These are phyloP conservation scores for Aureobasidium sp. DNA, from an alignment of 2,329 filamentous ascomycete species.

Conservation along the genomic window DNA sequence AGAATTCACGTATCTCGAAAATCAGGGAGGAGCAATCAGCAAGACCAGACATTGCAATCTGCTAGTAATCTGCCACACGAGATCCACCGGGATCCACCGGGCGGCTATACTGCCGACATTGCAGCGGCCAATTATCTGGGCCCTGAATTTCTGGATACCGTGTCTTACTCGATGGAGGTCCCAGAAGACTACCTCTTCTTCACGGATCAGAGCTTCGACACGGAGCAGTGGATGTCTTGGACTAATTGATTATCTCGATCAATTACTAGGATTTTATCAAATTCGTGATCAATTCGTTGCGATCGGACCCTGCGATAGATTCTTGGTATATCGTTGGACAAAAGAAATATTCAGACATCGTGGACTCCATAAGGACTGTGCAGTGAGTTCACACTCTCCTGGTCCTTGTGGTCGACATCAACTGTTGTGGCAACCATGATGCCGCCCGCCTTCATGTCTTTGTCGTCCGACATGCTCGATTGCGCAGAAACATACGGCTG, in stretches of 20 bases:
- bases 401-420: conserved; percentile 3
- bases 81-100: not conserved
- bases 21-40: not conserved
- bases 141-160: not conserved
- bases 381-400: not conserved
- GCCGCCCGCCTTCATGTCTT: not conserved
- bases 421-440: conserved; percentile 10
- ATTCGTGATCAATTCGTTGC: not conserved
- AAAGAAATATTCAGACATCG: not conserved
- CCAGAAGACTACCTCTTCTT: conserved; percentile 5
- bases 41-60: not conserved
- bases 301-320: not conserved
- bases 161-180: conserved; percentile 3
- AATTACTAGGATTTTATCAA: not conserved
- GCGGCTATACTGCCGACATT: not conserved
- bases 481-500: conserved; percentile 1
- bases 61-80: not conserved
- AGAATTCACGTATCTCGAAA: conserved; percentile 4
- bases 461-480: conserved; percentile 3
- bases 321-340: not conserved
- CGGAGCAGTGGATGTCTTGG: conserved; percentile 6
- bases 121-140: not conserved
- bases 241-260: not conserved
- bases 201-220: not conserved
- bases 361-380: not conserved